Base-by-base conservation (phyloP, 768 basidiomycete genomes). In the Trametes maxima region DNA sequence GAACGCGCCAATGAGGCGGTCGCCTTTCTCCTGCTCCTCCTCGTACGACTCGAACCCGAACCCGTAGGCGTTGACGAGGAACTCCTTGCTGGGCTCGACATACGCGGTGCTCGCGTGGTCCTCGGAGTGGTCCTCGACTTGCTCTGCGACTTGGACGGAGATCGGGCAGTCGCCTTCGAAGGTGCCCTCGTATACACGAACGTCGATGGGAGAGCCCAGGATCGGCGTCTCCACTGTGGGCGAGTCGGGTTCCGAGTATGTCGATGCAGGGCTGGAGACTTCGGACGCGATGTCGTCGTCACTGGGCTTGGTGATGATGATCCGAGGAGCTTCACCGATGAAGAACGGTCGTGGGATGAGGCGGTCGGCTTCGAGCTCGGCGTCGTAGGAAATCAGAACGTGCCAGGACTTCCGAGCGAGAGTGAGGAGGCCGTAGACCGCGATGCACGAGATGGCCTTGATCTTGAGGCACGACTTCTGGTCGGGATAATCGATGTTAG, bases 181-280 rank as follows among this genome's bases (percentile, higher is more conserved):
- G 21, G 8, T 3, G n/a, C 6, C 40, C 14, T 19, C 46, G 3
- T 2, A n/a, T 8, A 48, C 21, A 7, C 36, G 22, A 35, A 40
- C 8, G 13, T 28, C 47, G n/a, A 16, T 2, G 24, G 5, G 19
- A 8, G n/a, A 49, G n/a, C 21, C 56, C 11, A 48, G 47, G 10
- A 48, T 47, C 6, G 56, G 56, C 17, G 56, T 57, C 22, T 25
- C 11, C 17, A 57, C 36, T 2, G 47, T 22, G 1, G 56, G 56
- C 56, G 56, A 57, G 25, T 57, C 47, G 4, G 56, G 56, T 48
- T 57, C 47, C 11, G 56, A 57, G 40, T 28, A 42, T 3, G 47
- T 48, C 36, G 55, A 48, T 4, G 36, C 12, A 4, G 55, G 45
- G 22, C 55, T 46, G 24, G 14, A 36, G 19, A 46, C 10, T 16